A percentile compares a stretch with the other conserved stretches of the same genome.
Conservation (phyloP, 169 alveolate genomes). For the Plasmodium gallinaceum region DNA sequence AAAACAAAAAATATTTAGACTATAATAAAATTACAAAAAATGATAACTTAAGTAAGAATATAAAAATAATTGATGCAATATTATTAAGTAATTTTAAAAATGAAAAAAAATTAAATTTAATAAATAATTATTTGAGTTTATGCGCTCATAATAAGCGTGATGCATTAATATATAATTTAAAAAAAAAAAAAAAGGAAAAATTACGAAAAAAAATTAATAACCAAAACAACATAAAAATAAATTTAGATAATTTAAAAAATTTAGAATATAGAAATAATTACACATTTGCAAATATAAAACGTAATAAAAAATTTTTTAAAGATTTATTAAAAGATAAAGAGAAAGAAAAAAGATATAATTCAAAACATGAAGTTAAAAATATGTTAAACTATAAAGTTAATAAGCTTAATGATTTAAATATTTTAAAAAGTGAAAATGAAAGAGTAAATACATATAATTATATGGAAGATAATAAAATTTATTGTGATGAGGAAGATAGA, state of each 20-base stretch:
- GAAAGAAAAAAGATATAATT: too few species aligned
- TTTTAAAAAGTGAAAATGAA: background rate
- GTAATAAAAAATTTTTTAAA: too few species aligned
- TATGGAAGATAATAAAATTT: background rate
- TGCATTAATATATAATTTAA: background rate
- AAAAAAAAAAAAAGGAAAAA: slow-evolving; percentile 1
- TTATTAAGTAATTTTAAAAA: background rate
- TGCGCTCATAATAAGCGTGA: too few species aligned
- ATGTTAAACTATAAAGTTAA: too few species aligned
- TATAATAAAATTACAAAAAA: background rate
- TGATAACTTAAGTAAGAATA: background rate
- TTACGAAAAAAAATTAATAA: background rate
- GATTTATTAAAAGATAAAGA: too few species aligned
- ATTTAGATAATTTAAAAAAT: too few species aligned
- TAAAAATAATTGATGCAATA: background rate
- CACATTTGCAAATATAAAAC: too few species aligned
- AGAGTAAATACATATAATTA: background rate
- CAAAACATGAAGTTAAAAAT: too few species aligned
- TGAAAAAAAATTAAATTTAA: slow-evolving; percentile 7
- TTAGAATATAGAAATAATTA: too few species aligned
- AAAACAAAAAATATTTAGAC: too few species aligned
- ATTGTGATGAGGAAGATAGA: background rate
- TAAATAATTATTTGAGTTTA: background rate
- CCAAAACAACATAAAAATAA: too few species aligned
- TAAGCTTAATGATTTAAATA: too few species aligned